Percentiles rank a stretch among this genome's conserved stretches.
phyloP scores from a whole-genome alignment of 1,284 basidiomycete species.

The Kwoniella shivajii region DNA sequence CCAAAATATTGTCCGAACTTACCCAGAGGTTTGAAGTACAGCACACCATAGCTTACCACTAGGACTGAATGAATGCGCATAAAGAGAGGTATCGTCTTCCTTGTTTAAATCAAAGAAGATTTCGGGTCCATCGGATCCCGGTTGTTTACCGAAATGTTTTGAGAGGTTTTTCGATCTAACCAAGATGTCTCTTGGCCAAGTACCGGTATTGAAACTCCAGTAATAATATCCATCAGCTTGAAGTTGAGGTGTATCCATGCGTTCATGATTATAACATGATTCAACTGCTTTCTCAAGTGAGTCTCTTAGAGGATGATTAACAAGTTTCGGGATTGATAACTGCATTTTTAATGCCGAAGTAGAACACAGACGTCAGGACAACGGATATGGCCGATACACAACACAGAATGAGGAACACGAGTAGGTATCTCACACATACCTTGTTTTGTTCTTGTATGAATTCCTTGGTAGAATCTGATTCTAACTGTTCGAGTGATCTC shows the following conservation, averaged over 20 bases:
- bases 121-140: slow-evolving; percentile 10
- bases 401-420: neutral
- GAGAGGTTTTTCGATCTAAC: slow-evolving; percentile 17
- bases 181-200: slow-evolving; percentile 19
- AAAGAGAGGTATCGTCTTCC: slow-evolving; percentile 18
- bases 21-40: slow-evolving; percentile 22
- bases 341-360: neutral
- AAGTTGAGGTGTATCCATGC: slow-evolving; percentile 15
- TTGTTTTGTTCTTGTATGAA: slow-evolving; percentile 21
- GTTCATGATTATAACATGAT: slow-evolving; percentile 14
- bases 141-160: slow-evolving; percentile 18
- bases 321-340: slow-evolving; percentile 19
- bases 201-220: slow-evolving; percentile 24
- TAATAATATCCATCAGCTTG: slow-evolving; percentile 26
- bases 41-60: slow-evolving; percentile 17
- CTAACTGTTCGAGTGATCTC: slow-evolving; percentile 18
- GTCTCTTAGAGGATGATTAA: slow-evolving; percentile 10
- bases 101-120: slow-evolving; percentile 24
- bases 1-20: neutral
- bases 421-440: slow-evolving; percentile 3
- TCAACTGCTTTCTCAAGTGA: slow-evolving; percentile 20
- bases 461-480: slow-evolving; percentile 7
- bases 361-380: neutral
- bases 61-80: slow-evolving; percentile 20
- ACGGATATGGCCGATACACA: too few relatives aligned